Evolutionary conservation across 2,329 filamentous ascomycete genomes (phyloP).

Genomic region (Monilinia fructicola): DNA sequence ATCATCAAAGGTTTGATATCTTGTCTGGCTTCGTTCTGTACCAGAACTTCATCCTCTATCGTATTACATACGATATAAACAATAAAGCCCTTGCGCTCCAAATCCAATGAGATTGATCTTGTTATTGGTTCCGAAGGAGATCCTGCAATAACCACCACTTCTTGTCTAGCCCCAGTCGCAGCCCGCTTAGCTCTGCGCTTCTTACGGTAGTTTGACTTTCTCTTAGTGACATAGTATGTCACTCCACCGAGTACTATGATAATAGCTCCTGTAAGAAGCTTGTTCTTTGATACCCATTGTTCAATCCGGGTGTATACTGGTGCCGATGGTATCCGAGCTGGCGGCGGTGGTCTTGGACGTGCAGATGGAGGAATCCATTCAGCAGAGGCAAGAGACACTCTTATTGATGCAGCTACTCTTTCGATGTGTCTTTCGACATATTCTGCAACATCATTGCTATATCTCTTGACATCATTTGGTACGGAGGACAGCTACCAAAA

Average conservation of each 20-base stretch:
- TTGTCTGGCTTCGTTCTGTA: conserved; percentile 71
- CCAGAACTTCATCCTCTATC: conserved; percentile 78
- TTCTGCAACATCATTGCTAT: conserved; percentile 72
- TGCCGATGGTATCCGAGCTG: conserved; percentile 24
- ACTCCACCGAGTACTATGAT: conserved; percentile 70
- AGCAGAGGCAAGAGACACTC: conserved; percentile 65
- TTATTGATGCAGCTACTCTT: conserved; percentile 66
- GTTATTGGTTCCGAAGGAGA: conserved; percentile 82
- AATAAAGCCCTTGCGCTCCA: conserved; percentile 89
- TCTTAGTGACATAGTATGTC: conserved; percentile 50
- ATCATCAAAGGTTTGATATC: conserved; percentile 82
- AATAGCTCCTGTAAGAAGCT: conserved; percentile 69
- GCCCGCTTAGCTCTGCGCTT: conserved; percentile 77
- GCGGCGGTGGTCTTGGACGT: conserved; percentile 56
- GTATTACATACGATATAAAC: conserved; percentile 87
- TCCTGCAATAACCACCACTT: conserved; percentile 87
- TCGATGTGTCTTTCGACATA: conserved; percentile 82
- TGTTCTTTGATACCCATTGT: conserved; percentile 71
- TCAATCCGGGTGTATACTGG: conserved; percentile 55
- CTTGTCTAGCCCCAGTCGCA: conserved; percentile 78
- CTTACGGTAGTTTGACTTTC: conserved; percentile 57
- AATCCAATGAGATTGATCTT: conserved; percentile 76
- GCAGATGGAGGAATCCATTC: conserved; percentile 72
- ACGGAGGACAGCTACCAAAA: conserved; percentile 53
- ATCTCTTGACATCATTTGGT: conserved; percentile 65